Evolutionary conservation across 1,284 basidiomycete genomes (phyloP), one percentile per base, ranked within the genome.

Genomic region (Singerocomus inundabilis): DNA sequence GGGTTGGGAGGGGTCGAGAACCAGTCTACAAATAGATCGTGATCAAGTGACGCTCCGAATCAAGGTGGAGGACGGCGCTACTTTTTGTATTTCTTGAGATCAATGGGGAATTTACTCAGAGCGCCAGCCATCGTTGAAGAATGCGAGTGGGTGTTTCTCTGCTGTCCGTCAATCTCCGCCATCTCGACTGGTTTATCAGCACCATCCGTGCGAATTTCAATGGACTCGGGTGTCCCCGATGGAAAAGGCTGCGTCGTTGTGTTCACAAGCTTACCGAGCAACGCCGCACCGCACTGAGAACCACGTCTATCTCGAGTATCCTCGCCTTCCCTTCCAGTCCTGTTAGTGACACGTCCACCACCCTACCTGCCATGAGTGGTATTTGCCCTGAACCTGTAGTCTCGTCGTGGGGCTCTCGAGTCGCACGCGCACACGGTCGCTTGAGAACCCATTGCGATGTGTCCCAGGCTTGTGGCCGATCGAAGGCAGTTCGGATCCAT

Each of bases 11-110:
- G 86, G 84, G 70, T 91, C 86, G 54, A 91, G 81, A 48, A 75
- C 73, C 56, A 91, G 69, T 68, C 87, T 89, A 62, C 30, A 29
- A 11, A 45, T 36, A 26, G 44, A 48, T 21, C 44, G 18, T 50
- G 28, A 57, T 48, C 45, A 46, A 29, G 32, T n/a, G 29, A 26
- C 8, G 37, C 2, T 26, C 1, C 12, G 15, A 40, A 25, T 4
- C n/a, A 36, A 18, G n/a, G 44, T 32, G 18, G 46, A 55, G 12
- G 50, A 52, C 42, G 15, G 47, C 48, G 63, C 44, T 56, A 88
- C 86, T 82, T 84, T 70, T 88, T 85, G 72, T 84, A 88, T 60
- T 80, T 72, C 51, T 71, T 77, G 67, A 91, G 82, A 70, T 91
- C 87, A 63, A 91, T 82, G 51, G 88, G 87, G 72, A 90, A 90